Conservation (phyloP, 768 basidiomycete genomes). For the Suillus brevipes region DNA sequence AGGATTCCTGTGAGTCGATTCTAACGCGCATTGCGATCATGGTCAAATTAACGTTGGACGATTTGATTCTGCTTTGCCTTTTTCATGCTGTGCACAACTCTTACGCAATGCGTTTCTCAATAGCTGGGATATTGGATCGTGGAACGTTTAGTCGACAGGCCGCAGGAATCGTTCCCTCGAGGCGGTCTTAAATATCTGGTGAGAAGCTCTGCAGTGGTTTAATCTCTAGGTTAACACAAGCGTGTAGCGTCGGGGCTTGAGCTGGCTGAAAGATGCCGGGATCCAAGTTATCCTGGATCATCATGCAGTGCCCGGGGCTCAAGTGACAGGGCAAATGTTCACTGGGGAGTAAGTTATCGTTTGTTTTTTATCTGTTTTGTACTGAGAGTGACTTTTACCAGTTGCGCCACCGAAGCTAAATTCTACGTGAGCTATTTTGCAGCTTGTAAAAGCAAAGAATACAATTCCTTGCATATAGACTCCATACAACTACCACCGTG, state of each 20-base stretch:
- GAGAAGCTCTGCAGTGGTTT: background rate
- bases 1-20: too few species aligned
- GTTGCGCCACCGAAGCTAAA: too few species aligned
- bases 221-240: background rate
- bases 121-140: conserved; percentile 85
- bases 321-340: conserved; percentile 45
- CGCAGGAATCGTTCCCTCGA: conserved; percentile 61
- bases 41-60: background rate
- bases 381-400: too few species aligned
- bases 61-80: background rate
- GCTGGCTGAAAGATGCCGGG: conserved; percentile 58
- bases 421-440: conserved; percentile 17
- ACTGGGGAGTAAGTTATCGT: too few species aligned
- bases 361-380: too few species aligned
- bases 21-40: background rate
- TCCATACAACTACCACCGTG: conserved; percentile 69
- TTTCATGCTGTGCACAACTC: background rate
- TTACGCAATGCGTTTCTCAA: too few species aligned
- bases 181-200: conserved; percentile 51
- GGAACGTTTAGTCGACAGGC: conserved; percentile 65
- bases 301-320: conserved; percentile 72
- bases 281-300: conserved; percentile 72
- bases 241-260: conserved; percentile 59
- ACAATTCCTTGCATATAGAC: conserved; percentile 43
- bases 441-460: background rate